Base-by-base conservation (phyloP, 1,284 basidiomycete species). In the Naganishia sp. region DNA sequence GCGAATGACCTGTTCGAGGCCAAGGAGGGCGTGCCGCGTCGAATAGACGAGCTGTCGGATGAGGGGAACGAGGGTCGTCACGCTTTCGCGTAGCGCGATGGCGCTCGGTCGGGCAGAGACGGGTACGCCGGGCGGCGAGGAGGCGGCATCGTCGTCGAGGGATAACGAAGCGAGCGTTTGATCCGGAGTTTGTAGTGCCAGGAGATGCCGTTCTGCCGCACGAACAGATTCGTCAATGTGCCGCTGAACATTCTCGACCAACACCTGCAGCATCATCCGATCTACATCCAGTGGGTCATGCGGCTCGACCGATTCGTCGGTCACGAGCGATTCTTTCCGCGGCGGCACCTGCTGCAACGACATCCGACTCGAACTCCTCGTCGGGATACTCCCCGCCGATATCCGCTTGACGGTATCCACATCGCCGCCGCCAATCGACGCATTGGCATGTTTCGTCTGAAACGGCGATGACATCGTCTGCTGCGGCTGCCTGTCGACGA, bases 21-120 rank as follows among this genome's bases (percentile, higher is more conserved):
- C 49, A 49, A 64, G 23, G 16, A 67, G 75, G 16, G 79, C 76
- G 63, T 79, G 79, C 13, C 79, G 77, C 44, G 75, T 77, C 0
- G 75, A 68, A 9, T 65, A 45, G 28, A 78, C 68, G 5, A 80
- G 71, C 10, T 72, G 65, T 13, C 75, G 72, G 6, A 79, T 70
- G 0, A 73, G 65, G 0, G 67, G 53, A 2, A 77, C 70, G 25
- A 67, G 43, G 6, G 42, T 53, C 15, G 45, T 43, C 48, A 65
- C 59, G 4, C 63, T 54, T 44, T 25, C n/a, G 23, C 52, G 50
- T 33, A 66, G 54, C 6, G 45, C 72, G 7, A 71, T 64, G 0
- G 78, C 75, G 50, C 78, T 75, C 65, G 77, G 74, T 25, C 73
- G 68, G 9, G 70, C 60, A 0, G 59, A 52, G 48, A 61, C 28